Evolutionary conservation across 768 basidiomycete species (phyloP).

Genomic region (Macrolepiota albuminosa): DNA sequence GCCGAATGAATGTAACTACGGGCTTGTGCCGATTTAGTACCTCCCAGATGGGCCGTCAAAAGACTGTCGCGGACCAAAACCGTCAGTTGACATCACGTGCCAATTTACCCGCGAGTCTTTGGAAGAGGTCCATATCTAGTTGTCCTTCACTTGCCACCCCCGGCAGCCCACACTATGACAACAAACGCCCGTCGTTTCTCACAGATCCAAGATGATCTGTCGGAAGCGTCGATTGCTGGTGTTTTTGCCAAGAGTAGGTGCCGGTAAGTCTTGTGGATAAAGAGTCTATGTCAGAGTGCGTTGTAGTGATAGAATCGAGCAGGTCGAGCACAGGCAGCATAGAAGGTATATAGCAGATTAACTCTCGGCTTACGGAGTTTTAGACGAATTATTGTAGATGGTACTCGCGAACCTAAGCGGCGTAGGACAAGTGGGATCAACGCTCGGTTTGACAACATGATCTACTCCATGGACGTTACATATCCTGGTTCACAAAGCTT

Average conservation of each 20-base stretch:
- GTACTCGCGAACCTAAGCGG: constrained; percentile 33
- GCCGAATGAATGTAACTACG: no score
- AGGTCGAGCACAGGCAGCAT: constrained; percentile 12
- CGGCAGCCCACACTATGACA: neutral
- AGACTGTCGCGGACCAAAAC: no score
- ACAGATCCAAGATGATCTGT: constrained; percentile 10
- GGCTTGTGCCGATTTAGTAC: no score
- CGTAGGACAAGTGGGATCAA: constrained; percentile 49
- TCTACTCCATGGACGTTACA: constrained; percentile 49
- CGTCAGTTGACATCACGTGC: no score
- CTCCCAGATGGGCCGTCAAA: no score
- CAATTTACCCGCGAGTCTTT: no score
- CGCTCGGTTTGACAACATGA: constrained; percentile 62
- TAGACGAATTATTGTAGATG: neutral
- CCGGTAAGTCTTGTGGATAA: constrained; percentile 3
- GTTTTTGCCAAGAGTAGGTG: constrained; percentile 16
- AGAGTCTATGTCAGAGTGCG: neutral
- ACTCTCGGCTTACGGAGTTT: neutral
- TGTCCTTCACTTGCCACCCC: neutral
- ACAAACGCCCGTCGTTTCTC: constrained; percentile 14
- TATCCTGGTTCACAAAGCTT: constrained; percentile 20
- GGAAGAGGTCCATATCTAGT: no score
- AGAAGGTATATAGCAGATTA: constrained; percentile 4
- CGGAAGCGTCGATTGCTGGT: constrained; percentile 9
- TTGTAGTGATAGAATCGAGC: neutral